phyloP scores from a whole-genome alignment of 768 basidiomycete species.

The Mycena galopus region DNA sequence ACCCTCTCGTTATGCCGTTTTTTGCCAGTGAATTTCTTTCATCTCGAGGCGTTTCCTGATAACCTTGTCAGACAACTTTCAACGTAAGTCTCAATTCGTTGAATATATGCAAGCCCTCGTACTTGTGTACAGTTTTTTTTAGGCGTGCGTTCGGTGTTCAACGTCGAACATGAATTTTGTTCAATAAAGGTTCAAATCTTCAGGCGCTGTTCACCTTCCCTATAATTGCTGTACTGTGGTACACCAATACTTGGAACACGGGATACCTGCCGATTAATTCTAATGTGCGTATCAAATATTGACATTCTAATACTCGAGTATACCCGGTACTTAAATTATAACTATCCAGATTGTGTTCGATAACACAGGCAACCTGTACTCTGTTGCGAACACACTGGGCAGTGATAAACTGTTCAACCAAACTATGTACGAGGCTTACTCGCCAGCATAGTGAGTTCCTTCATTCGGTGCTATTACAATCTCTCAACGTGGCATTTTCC shows the following conservation, averaged over 20 bases:
- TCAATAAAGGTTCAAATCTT: background rate
- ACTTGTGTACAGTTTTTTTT: conserved; percentile 10
- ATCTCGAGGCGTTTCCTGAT: background rate
- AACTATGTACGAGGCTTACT: conserved; percentile 52
- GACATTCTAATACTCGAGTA: no score
- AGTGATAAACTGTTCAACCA: conserved; percentile 46
- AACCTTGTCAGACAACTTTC: conserved; percentile 17
- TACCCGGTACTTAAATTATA: no score
- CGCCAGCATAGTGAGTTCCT: conserved; percentile 47
- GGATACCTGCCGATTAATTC: conserved; percentile 55
- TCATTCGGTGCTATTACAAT: background rate
- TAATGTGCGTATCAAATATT: conserved; percentile 37
- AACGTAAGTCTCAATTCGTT: background rate
- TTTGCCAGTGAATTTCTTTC: conserved; percentile 42
- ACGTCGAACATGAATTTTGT: no score
- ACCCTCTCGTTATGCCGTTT: conserved; percentile 41
- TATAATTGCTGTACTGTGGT: conserved; percentile 19
- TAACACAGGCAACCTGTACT: conserved; percentile 55
- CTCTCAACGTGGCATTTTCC: background rate
- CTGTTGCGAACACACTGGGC: conserved; percentile 54
- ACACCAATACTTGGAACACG: conserved; percentile 52
- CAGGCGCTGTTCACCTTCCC: conserved; percentile 28
- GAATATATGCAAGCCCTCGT: background rate
- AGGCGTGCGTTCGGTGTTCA: conserved; percentile 7
- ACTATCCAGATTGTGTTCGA: conserved; percentile 49